Base-by-base conservation (phyloP, 305 asterid species). In the Withania somnifera region DNA sequence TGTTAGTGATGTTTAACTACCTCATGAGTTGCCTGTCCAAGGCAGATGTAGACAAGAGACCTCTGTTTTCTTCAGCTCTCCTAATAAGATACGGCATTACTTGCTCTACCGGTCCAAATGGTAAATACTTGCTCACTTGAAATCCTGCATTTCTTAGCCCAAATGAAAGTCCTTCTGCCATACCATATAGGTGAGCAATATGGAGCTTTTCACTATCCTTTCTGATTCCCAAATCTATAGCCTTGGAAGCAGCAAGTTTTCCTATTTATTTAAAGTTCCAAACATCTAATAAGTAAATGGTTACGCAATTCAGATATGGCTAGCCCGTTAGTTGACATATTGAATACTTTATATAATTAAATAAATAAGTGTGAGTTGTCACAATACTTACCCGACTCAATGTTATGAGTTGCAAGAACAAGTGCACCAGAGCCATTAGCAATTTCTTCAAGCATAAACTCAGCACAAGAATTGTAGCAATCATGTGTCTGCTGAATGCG, bases 11-110 rank as follows among this genome's bases (percentile, higher is more conserved):
- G 63, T 2, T 3, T 4, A 40, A 11, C 66, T 87, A 94, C 98
- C 94, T 88, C 91, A 92, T 92, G 71, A 92, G 91, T 4, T 7
- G 50, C 11, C 93, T 87, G 84, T 95, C 98, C 7, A 87, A 63
- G 6, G 86, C 77, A 0, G 98, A 89, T 34, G 93, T 79, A 57
- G 97, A 82, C 26, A 95, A 82, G 5, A 95, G 78, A 0, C 97
- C 97, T 73, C 92, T 89, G 87, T 95, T 95, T 84, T 95, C 98
- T 75, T 93, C 98, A 9, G 97, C 98, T 87, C 98, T 89, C 67
- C 98, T 81, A 20, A 95, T 78, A 34, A 95, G 97, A 85, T 95
- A 95, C 0, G 98, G 98, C 83, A 95, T 95, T 11, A 95, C 89
- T 79, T 92, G 91, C 28, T 91, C 97, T 1, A 93, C 90, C 0